Percentiles rank a stretch among this genome's conserved stretches.
Conservation (phyloP, 192 early-diverging fungal genomes). For the Lunasporangiospora selenospora region DNA sequence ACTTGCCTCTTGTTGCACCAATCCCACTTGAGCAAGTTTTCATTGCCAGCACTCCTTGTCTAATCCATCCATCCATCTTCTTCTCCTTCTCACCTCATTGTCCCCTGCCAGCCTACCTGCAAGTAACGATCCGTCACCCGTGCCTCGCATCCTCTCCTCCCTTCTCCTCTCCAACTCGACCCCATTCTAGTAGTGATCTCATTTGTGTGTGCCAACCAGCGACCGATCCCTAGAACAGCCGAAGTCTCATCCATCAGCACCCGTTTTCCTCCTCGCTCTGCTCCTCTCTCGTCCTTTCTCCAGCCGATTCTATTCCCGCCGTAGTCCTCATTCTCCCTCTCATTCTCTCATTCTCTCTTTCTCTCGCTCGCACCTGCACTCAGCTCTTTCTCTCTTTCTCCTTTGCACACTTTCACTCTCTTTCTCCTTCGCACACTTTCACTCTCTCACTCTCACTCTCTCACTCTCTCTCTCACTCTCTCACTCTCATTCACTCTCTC, state of each 20-base stretch:
- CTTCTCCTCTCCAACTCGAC: slow-evolving; percentile 1
- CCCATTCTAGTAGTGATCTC: slow-evolving; percentile 1
- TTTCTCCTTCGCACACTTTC: not conserved
- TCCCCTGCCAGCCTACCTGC: no score
- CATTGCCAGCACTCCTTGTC: no score
- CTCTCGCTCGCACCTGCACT: not conserved
- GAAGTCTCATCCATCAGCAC: no score
- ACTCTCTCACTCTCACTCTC: not conserved
- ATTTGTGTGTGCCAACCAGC: no score
- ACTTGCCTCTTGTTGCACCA: no score
- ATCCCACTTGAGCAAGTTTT: no score
- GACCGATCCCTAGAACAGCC: no score
- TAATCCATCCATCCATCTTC: no score
- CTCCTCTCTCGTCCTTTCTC: not conserved
- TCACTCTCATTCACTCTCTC: not conserved
- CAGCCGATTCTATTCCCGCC: not conserved
- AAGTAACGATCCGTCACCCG: no score
- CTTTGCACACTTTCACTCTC: not conserved
- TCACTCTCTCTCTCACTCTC: not conserved
- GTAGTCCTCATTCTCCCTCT: not conserved
- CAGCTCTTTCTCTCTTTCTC: not conserved
- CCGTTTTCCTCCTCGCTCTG: not conserved
- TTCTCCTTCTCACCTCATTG: no score
- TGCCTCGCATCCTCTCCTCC: no score
- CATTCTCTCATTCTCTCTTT: slow-evolving; percentile 1